These are phyloP conservation scores for Zalaria sp. DNA, from an alignment of 2,329 filamentous ascomycete species.

Conservation along the genomic window DNA sequence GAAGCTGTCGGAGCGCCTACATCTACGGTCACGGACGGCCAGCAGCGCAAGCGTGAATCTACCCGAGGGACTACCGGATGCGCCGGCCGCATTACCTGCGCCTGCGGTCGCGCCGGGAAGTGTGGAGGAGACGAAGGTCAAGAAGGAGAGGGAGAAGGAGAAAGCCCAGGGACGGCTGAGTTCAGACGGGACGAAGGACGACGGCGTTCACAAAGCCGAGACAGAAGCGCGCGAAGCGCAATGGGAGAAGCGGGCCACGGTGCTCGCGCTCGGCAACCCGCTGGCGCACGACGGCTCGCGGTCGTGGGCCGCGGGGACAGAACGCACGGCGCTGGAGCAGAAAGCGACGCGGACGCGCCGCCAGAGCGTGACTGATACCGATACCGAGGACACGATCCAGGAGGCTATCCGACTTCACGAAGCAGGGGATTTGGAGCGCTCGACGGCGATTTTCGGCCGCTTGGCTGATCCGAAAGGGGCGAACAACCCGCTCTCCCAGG, in stretches of 20 bases:
- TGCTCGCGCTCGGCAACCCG: slow-evolving; percentile 48
- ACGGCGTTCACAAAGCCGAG: slow-evolving; percentile 1
- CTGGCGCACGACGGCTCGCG: neutral
- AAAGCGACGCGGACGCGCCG: slow-evolving; percentile 19
- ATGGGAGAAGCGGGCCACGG: slow-evolving; percentile 91
- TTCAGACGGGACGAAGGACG: neutral
- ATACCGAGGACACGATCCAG: slow-evolving; percentile 55
- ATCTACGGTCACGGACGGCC: slow-evolving; percentile 30
- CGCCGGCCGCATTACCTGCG: slow-evolving; percentile 53
- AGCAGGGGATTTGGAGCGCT: slow-evolving; percentile 59
- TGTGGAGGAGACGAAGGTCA: slow-evolving; percentile 2
- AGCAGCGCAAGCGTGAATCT: slow-evolving; percentile 46
- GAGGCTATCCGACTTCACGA: slow-evolving; percentile 94
- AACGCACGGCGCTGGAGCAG: slow-evolving; percentile 6
- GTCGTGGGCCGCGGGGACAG: neutral
- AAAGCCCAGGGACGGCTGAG: slow-evolving; percentile 1
- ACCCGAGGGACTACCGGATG: slow-evolving; percentile 65
- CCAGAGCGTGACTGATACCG: slow-evolving; percentile 21
- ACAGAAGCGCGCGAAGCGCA: slow-evolving; percentile 49
- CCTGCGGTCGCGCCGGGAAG: slow-evolving; percentile 7
- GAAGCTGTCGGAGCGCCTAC: slow-evolving; percentile 55
- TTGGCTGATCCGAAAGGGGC: slow-evolving; percentile 71
- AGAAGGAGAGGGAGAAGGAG: slow-evolving; percentile 1
- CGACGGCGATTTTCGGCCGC: slow-evolving; percentile 71
- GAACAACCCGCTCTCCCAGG: slow-evolving; percentile 89